phyloP scores from a whole-genome alignment of 192 early-diverging fungal species.

The Endogone sp. region DNA sequence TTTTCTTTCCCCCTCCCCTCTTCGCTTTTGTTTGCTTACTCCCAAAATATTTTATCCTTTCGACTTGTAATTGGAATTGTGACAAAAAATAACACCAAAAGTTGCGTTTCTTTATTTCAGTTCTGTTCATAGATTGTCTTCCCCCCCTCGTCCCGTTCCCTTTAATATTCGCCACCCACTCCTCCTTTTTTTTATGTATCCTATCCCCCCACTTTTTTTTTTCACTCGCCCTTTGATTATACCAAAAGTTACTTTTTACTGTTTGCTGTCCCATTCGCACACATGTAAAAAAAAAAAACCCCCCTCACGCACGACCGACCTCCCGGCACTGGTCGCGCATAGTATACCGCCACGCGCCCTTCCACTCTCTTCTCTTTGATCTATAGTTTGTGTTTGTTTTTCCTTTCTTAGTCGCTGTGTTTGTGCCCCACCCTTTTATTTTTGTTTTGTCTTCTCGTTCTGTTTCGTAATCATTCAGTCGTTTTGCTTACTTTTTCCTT shows the following conservation, averaged over 20 bases:
- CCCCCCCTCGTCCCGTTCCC: background rate
- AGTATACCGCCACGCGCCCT: background rate
- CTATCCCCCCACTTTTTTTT: background rate
- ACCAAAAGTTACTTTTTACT: background rate
- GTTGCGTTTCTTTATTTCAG: slow-evolving; percentile 8
- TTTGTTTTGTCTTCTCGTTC: background rate
- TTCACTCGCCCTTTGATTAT: background rate
- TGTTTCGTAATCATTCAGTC: background rate
- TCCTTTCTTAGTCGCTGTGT: too few relatives aligned
- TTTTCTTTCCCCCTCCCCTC: slow-evolving; percentile 3
- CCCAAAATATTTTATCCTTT: slow-evolving; percentile 5
- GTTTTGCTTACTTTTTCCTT: background rate
- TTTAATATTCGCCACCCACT: background rate
- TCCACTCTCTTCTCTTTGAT: too few relatives aligned
- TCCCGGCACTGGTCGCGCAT: background rate
- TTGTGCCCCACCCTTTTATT: background rate
- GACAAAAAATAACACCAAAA: background rate
- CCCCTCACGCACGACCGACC: background rate
- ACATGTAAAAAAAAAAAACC: background rate
- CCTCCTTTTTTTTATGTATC: background rate
- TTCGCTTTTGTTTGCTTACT: slow-evolving; percentile 2
- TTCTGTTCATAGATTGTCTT: slow-evolving; percentile 4
- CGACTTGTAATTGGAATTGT: slow-evolving; percentile 3
- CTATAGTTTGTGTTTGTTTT: too few relatives aligned
- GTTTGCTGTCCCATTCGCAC: too few relatives aligned